phyloP scores from a whole-genome alignment of 2,329 filamentous ascomycete species.

The Cyanodermella asteris region DNA sequence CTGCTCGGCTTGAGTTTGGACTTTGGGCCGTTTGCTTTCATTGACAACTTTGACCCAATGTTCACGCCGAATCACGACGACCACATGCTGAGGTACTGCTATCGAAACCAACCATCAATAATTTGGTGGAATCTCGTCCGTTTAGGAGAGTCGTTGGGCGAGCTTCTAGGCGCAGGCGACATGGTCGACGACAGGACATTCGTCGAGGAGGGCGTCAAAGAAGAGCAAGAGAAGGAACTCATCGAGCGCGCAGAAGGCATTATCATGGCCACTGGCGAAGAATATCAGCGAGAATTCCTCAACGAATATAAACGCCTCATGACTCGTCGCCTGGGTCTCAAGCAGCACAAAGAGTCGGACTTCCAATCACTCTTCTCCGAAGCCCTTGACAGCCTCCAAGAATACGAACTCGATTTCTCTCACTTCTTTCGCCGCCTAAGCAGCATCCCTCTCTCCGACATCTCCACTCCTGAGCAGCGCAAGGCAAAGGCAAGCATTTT shows the following conservation, averaged over 20 bases:
- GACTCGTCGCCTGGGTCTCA: constrained; percentile 56
- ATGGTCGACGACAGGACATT: constrained; percentile 53
- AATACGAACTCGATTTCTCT: constrained; percentile 74
- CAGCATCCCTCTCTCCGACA: constrained; percentile 34
- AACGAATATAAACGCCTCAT: constrained; percentile 78
- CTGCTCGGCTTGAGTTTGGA: constrained; percentile 76
- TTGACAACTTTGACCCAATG: constrained; percentile 83
- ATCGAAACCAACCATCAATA: constrained; percentile 82
- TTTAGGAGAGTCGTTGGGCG: constrained; percentile 70
- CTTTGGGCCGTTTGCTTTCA: constrained; percentile 91
- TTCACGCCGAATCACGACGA: constrained; percentile 98
- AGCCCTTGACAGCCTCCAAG: constrained; percentile 59
- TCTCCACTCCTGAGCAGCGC: constrained; percentile 43
- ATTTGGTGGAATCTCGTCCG: constrained; percentile 98
- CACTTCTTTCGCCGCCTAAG: constrained; percentile 75
- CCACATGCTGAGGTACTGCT: constrained; percentile 64
- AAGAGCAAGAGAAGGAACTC: constrained; percentile 47
- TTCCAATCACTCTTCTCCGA: constrained; percentile 68
- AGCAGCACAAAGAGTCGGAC: constrained; percentile 44
- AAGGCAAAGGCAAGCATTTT: constrained; percentile 48
- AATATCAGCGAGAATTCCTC: constrained; percentile 73
- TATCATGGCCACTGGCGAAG: constrained; percentile 61
- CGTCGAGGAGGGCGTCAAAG: constrained; percentile 45
- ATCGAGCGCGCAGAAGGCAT: constrained; percentile 62
- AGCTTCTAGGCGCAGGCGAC: constrained; percentile 59